Evolutionary conservation across 2,329 filamentous ascomycete genomes (phyloP).

Genomic region (Curvularia lunata): DNA sequence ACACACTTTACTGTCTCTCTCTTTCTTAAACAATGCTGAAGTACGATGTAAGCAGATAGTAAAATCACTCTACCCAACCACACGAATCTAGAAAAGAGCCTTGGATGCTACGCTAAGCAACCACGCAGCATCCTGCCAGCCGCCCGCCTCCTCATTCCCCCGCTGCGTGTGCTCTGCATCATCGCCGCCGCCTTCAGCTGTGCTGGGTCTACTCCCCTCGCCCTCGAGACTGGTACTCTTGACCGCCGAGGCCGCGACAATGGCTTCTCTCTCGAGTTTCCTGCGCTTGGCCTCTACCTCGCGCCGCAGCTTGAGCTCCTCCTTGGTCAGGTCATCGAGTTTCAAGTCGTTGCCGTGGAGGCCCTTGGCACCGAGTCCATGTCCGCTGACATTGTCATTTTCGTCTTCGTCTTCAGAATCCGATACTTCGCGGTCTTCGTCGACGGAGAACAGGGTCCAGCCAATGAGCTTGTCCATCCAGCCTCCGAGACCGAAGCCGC

Average conservation of each 20-base stretch:
- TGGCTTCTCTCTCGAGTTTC: slow-evolving; percentile 47
- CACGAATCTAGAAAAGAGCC: slow-evolving; percentile 43
- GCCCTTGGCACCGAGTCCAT: slow-evolving; percentile 38
- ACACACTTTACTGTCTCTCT: background rate
- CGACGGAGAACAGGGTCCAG: slow-evolving; percentile 62
- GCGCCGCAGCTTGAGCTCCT: slow-evolving; percentile 46
- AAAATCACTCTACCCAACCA: background rate
- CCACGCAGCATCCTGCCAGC: slow-evolving; percentile 66
- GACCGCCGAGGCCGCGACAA: slow-evolving; percentile 41
- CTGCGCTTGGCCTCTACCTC: slow-evolving; percentile 47
- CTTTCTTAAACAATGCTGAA: background rate
- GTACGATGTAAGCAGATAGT: background rate
- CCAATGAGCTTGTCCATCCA: slow-evolving; percentile 65
- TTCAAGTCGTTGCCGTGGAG: slow-evolving; percentile 26
- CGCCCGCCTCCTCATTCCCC: slow-evolving; percentile 49
- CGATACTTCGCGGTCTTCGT: slow-evolving; percentile 54
- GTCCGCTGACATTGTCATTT: slow-evolving; percentile 36
- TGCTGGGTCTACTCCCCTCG: slow-evolving; percentile 20
- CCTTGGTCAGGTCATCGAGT: slow-evolving; percentile 44
- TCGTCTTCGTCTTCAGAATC: slow-evolving; percentile 26
- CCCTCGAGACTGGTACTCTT: background rate
- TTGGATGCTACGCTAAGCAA: slow-evolving; percentile 61
- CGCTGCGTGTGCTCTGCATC: slow-evolving; percentile 15
- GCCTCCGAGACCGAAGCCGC: slow-evolving; percentile 62
- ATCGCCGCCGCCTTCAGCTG: slow-evolving; percentile 5